Conservation (phyloP, 2,329 filamentous ascomycete genomes). For the Alternaria burnsii region DNA sequence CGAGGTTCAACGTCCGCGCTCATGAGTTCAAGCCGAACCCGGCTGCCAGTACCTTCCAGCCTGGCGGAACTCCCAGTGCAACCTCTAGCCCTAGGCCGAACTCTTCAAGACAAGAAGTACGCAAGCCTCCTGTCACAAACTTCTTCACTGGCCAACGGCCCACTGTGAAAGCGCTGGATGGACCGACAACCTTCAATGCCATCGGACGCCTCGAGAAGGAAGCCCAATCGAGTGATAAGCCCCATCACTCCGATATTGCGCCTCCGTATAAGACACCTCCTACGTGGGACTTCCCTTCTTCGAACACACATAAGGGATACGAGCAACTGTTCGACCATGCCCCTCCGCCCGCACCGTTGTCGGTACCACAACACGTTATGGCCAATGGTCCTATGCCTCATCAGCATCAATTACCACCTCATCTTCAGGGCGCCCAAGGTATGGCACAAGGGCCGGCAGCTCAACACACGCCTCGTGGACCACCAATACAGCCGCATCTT, state of each 20-base stretch:
- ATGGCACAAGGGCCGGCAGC: conserved; percentile 74
- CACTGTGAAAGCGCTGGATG: conserved; percentile 60
- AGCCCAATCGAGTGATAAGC: conserved; percentile 57
- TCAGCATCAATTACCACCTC: conserved; percentile 83
- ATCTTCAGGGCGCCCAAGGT: conserved; percentile 76
- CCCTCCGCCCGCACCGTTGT: conserved; percentile 64
- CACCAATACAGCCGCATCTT: conserved; percentile 78
- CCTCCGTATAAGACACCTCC: conserved; percentile 84
- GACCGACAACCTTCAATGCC: conserved; percentile 67
- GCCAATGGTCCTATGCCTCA: conserved; percentile 76
- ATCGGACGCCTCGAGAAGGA: conserved; percentile 77
- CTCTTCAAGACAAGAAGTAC: conserved; percentile 43
- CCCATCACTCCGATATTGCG: conserved; percentile 80
- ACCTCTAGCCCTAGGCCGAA: conserved; percentile 75
- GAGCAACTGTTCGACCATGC: conserved; percentile 80
- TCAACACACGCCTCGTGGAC: conserved; percentile 79
- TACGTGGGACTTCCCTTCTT: conserved; percentile 78
- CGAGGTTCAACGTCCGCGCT: conserved; percentile 68
- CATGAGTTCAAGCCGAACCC: conserved; percentile 87
- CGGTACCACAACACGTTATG: conserved; percentile 68
- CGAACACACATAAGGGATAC: conserved; percentile 80
- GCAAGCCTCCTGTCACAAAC: conserved; percentile 49
- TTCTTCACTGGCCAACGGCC: conserved; percentile 77
- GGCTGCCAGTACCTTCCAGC: conserved; percentile 82
- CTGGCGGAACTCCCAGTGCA: conserved; percentile 67